phyloP scores from a whole-genome alignment of 2,329 filamentous ascomycete genomes.

The Rhinocladiella mackenziei region DNA sequence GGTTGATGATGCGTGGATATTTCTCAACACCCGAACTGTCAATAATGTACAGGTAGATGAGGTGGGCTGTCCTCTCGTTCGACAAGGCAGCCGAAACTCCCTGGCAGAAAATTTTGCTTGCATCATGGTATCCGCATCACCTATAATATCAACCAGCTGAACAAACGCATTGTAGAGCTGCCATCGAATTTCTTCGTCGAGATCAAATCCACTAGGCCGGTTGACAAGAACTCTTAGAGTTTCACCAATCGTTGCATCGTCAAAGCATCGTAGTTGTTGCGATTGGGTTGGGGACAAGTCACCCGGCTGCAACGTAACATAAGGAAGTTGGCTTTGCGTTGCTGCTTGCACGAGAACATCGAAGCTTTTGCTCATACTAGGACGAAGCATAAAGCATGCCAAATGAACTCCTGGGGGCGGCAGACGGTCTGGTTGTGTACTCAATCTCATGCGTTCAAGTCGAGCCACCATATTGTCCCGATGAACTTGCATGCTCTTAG shows the following conservation, averaged over 20 bases:
- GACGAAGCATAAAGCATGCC: conserved; percentile 42
- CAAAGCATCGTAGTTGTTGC: conserved; percentile 47
- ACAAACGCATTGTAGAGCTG: conserved; percentile 43
- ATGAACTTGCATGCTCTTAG: conserved; percentile 70
- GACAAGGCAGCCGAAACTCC: conserved; percentile 38
- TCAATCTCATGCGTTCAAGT: conserved; percentile 62
- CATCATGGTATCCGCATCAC: conserved; percentile 41
- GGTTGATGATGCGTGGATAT: conserved; percentile 54
- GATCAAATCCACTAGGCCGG: conserved; percentile 20
- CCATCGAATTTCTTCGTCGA: conserved; percentile 41
- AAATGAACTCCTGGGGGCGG: conserved; percentile 40
- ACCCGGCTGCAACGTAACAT: conserved; percentile 51
- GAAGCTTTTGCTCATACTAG: conserved; percentile 55
- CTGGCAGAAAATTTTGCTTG: conserved; percentile 38
- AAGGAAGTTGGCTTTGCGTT: conserved; percentile 58
- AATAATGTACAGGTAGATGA: conserved; percentile 43
- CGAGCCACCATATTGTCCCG: conserved; percentile 57
- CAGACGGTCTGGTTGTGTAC: conserved; percentile 33
- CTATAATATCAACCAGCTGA: conserved; percentile 39
- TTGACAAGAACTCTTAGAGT: conserved; percentile 37
- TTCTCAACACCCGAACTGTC: conserved; percentile 60
- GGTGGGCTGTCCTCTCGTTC: conserved; percentile 28
- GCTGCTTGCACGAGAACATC: conserved; percentile 59
- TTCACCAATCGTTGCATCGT: conserved; percentile 38
- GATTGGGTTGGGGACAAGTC: conserved; percentile 54